Evolutionary conservation across 768 basidiomycete genomes (phyloP).

Genomic region (Punctularia strigosozonata): DNA sequence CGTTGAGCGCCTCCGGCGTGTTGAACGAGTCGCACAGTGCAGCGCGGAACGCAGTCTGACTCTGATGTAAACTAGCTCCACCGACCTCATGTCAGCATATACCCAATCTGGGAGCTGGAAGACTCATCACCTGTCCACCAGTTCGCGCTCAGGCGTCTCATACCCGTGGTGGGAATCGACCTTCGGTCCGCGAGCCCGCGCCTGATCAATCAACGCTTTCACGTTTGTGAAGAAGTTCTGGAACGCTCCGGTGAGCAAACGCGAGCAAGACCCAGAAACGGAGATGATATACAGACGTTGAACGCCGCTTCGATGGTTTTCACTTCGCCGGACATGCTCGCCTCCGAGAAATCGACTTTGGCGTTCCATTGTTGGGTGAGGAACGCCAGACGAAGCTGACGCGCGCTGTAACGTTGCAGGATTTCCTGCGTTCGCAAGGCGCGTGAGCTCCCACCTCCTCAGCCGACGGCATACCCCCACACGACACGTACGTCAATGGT

Average conservation of each 20-base stretch:
- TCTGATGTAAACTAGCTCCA: constrained; percentile 56
- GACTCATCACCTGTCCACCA: constrained; percentile 42
- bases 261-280: background rate
- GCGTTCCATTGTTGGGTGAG: constrained; percentile 85
- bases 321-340: constrained; percentile 81
- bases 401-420: constrained; percentile 65
- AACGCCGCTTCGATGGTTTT: constrained; percentile 71
- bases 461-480: constrained; percentile 1
- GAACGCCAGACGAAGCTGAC: constrained; percentile 89
- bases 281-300: constrained; percentile 46
- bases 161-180: constrained; percentile 58
- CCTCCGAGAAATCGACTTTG: constrained; percentile 90
- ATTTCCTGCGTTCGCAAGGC: too few relatives aligned
- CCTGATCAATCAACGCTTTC: constrained; percentile 66
- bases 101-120: too few relatives aligned
- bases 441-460: too few relatives aligned
- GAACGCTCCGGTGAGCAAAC: background rate
- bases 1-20: constrained; percentile 71
- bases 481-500: constrained; percentile 68
- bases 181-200: constrained; percentile 30
- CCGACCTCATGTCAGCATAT: too few relatives aligned
- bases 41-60: constrained; percentile 67
- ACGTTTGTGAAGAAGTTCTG: constrained; percentile 92
- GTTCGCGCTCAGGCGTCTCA: constrained; percentile 52
- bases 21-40: constrained; percentile 97